phyloP scores from a whole-genome alignment of 345 rosid genomes.

The Hevea brasiliensis region DNA sequence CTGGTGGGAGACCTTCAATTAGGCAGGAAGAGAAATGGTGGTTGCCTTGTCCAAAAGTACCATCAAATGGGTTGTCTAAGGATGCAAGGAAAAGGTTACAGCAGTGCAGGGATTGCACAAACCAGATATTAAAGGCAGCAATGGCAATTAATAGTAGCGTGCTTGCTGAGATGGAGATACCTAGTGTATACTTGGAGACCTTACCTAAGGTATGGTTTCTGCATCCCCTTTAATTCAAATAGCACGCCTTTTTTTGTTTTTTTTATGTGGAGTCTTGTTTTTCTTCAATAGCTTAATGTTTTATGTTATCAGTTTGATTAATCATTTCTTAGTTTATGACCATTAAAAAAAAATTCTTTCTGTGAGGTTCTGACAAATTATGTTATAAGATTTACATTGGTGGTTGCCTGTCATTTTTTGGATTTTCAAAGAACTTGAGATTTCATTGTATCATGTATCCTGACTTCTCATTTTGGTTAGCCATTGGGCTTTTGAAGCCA shows the following conservation, averaged over 20 bases:
- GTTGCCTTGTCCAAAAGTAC: slow-evolving; percentile 85
- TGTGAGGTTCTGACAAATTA: background rate
- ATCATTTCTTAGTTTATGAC: no score
- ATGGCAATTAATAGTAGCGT: slow-evolving; percentile 93
- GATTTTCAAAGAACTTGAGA: background rate
- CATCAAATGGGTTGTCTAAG: slow-evolving; percentile 68
- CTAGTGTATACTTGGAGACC: slow-evolving; percentile 74
- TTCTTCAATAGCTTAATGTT: background rate
- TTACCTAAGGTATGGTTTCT: slow-evolving; percentile 71
- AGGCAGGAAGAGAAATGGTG: slow-evolving; percentile 98
- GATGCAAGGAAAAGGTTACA: slow-evolving; percentile 77
- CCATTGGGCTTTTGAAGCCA: background rate
- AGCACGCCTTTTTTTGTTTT: background rate
- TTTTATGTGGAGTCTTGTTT: no score
- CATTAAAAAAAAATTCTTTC: no score
- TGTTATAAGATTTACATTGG: background rate
- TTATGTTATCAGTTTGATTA: background rate
- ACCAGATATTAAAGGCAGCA: slow-evolving; percentile 94
- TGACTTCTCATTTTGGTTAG: no score
- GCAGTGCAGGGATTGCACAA: slow-evolving; percentile 83
- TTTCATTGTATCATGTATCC: background rate
- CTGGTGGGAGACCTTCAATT: slow-evolving; percentile 60
- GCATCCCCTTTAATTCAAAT: background rate
- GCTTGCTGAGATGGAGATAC: slow-evolving; percentile 92
- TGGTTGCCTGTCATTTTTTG: background rate